Evolutionary conservation across 106 monocot genomes (phyloP).

Genomic region (Triglochin maritima): DNA sequence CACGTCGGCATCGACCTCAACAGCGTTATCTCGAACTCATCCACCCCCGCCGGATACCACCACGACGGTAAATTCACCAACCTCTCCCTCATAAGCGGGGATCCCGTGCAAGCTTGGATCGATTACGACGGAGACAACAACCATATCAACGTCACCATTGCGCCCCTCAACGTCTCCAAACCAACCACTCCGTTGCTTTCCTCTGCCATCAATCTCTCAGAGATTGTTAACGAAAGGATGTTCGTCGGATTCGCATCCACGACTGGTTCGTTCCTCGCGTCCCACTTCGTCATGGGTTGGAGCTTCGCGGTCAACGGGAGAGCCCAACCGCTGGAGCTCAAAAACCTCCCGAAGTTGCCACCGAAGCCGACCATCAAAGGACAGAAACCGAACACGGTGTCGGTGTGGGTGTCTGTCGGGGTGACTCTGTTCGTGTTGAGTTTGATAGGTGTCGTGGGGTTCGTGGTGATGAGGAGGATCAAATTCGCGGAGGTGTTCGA

Average conservation of each 20-base stretch:
- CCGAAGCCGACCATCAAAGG: background rate
- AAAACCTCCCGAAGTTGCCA: slow-evolving; percentile 5
- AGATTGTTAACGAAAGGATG: background rate
- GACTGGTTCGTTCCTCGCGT: background rate
- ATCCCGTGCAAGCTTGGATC: slow-evolving; percentile 7
- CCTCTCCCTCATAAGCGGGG: background rate
- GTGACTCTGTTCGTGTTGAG: background rate
- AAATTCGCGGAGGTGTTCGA: slow-evolving; percentile 2
- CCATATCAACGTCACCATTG: slow-evolving; percentile 2
- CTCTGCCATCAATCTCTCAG: background rate
- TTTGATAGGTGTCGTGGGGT: background rate
- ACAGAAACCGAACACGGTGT: background rate
- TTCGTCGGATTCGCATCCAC: slow-evolving; percentile 9
- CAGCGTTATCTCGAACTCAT: slow-evolving; percentile 1
- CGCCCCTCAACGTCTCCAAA: slow-evolving; percentile 1
- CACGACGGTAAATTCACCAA: background rate
- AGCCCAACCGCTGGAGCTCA: slow-evolving; percentile 4
- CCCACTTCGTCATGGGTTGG: slow-evolving; percentile 10
- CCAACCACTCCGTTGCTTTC: slow-evolving; percentile 2
- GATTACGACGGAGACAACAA: slow-evolving; percentile 6
- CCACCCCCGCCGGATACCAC: slow-evolving; percentile 1
- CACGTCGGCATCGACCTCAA: slow-evolving; percentile 16
- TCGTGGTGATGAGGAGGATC: background rate
- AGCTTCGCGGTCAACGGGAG: slow-evolving; percentile 11
- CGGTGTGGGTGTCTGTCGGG: background rate